Evolutionary conservation across 192 early-diverging fungal species (phyloP), one percentile per base, ranked within the genome.

Genomic region (Backusella tarrabulga): DNA sequence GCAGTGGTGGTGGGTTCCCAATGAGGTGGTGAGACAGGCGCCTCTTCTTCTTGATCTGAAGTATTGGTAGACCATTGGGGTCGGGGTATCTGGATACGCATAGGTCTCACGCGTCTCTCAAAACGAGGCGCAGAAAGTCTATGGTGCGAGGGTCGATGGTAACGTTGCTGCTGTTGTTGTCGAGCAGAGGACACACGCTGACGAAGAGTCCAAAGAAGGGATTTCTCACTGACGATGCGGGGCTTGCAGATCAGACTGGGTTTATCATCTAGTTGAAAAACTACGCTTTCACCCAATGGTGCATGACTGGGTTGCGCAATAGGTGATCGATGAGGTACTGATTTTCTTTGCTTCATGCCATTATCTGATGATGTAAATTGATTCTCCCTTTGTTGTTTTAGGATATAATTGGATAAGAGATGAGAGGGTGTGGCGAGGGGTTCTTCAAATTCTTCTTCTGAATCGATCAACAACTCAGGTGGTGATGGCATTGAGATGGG

Each of bases 281-380:
- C 56, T 26, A 63, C 56, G 56, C 56, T 63, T 63, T 63, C 56
- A 26, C 23, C 56, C 11, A 32, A 63, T 26, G 56, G 23, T 63
- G 56, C 56, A 29, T 29, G 21, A 29, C 26, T 63, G 4, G 21
- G 23, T 63, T 63, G 23, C 56, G 23, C 56, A 63, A 63, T 63
- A 21, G 80, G 80, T 34, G 80, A 82, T 78, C 74, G 46, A 68
- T 82, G 77, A 17, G 80, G 80, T 44, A 73, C 63, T 12, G 77
- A 73, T 71, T 82, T 82, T 63, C 80, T 44, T 23, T 63, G 56
- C 56, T 63, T 63, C 56, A 63, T 63, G 56, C 56, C 4, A 63
- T 63, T 11, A 63, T 29, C 23, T 29, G 56, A 63, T 63, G 56
- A 63, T 63, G 56, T 63, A 63, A 29, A 63, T 29, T 63, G 56